Evolutionary conservation across 139 green algal genomes (phyloP), one percentile per base, ranked within the genome.

Genomic region (Coelastrella sp.): DNA sequence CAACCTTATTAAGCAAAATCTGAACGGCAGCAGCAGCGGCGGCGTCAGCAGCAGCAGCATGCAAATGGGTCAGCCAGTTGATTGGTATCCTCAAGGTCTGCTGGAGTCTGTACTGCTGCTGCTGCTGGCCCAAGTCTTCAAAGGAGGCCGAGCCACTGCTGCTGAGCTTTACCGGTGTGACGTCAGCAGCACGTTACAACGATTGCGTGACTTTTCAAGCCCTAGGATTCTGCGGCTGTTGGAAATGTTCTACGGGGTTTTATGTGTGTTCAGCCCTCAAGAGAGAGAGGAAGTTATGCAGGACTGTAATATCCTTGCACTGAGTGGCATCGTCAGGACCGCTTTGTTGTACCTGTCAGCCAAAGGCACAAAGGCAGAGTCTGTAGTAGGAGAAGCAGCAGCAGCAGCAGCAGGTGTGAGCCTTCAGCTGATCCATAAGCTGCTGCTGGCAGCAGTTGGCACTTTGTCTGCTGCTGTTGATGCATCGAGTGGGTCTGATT

Each of bases 261-360:
- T 86, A 25, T 86, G 81, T 86, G 11, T 86, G n/a, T 60, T 75
- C 9, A 86, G 81, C 60, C 8, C 59, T 74, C 81, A 86, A 22
- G 17, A 75, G 59, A 72, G 60, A 35, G 81, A 86, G 74, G 81
- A 86, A 59, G 24, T 86, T 8, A 59, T 86, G 59, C 59, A 74
- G 24, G 81, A 86, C 75, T 59, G 59, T 8, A 75, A 57, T 49
- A 86, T 86, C 6, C 60, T 66, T 59, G 81, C 81, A 86, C 20
- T 86, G 59, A 57, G 7, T 19, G 81, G 59, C 49, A 57, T 86
- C 0, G 8, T 86, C 15, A 76, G 24, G 3, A 4, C 8, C 24
- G 68, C 19, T 76, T 27, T 24, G 10, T 11, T 15, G 11, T 22
- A 9, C 5, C 12, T 70, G 63, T 70, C 15, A 25, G 72, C 72